phyloP scores from a whole-genome alignment of 108 stramenopile genomes.

The Aurantiochytrium sp. region DNA sequence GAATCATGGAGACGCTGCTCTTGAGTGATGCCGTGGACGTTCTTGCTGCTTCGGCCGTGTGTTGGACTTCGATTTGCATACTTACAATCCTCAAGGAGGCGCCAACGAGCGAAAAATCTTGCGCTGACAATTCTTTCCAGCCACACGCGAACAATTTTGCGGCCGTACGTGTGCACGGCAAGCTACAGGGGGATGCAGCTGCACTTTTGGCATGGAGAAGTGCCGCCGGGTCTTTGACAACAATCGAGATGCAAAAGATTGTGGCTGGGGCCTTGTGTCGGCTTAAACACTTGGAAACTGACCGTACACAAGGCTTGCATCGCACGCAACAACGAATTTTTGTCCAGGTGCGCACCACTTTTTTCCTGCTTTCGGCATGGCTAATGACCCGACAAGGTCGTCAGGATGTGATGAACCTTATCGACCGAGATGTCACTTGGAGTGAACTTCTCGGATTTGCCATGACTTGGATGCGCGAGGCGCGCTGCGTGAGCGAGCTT shows the following conservation, averaged over 20 bases:
- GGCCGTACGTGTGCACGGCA: background rate
- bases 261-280: background rate
- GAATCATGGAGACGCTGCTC: background rate
- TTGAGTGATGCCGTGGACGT: background rate
- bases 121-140: background rate
- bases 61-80: background rate
- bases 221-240: background rate
- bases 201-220: background rate
- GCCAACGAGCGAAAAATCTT: too few species aligned
- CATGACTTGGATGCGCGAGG: background rate
- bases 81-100: background rate
- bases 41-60: background rate
- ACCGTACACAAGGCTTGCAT: background rate
- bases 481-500: background rate
- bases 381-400: background rate
- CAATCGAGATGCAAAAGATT: background rate
- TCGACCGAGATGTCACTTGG: background rate
- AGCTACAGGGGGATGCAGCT: background rate
- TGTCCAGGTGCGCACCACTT: background rate
- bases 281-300: background rate
- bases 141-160: background rate
- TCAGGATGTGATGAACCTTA: background rate
- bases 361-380: background rate
- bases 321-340: background rate
- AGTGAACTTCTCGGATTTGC: background rate